Conservation (phyloP, 805 yeast species). For the Candida methanosorbosa region DNA sequence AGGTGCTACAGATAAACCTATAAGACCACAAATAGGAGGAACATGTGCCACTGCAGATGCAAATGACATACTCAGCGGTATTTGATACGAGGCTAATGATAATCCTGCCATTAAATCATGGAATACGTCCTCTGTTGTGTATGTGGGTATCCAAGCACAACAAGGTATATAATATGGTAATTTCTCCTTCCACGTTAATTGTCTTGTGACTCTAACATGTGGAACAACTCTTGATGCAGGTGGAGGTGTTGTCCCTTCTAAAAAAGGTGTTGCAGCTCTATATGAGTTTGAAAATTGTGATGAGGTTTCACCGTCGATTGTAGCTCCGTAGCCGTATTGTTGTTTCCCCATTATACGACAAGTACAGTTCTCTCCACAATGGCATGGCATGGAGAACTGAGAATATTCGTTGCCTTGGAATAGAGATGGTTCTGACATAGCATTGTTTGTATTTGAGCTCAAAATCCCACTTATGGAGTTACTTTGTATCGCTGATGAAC, state of each 20-base stretch:
- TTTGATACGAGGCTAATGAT: slow-evolving; percentile 83
- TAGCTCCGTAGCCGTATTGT: background rate
- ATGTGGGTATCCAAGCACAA: slow-evolving; percentile 56
- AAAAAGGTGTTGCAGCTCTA: no score
- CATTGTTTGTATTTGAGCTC: no score
- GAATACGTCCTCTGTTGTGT: slow-evolving; percentile 28
- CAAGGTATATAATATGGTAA: slow-evolving; percentile 62
- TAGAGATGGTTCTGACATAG: no score
- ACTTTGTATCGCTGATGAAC: no score
- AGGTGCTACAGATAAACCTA: slow-evolving; percentile 72
- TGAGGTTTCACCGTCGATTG: background rate
- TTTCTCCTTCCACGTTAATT: slow-evolving; percentile 12
- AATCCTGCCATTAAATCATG: slow-evolving; percentile 78
- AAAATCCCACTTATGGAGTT: no score
- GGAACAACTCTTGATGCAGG: background rate
- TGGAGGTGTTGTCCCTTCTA: no score
- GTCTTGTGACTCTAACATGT: slow-evolving; percentile 2
- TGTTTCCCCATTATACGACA: background rate
- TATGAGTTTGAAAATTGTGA: background rate
- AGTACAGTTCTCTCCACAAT: background rate
- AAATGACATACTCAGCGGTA: slow-evolving; percentile 76
- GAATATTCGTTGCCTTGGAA: no score
- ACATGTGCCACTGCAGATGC: slow-evolving; percentile 81
- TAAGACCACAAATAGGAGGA: slow-evolving; percentile 72
- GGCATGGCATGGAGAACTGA: background rate